Conservation (phyloP, 495 filamentous ascomycete genomes). For the Extremus antarcticus region DNA sequence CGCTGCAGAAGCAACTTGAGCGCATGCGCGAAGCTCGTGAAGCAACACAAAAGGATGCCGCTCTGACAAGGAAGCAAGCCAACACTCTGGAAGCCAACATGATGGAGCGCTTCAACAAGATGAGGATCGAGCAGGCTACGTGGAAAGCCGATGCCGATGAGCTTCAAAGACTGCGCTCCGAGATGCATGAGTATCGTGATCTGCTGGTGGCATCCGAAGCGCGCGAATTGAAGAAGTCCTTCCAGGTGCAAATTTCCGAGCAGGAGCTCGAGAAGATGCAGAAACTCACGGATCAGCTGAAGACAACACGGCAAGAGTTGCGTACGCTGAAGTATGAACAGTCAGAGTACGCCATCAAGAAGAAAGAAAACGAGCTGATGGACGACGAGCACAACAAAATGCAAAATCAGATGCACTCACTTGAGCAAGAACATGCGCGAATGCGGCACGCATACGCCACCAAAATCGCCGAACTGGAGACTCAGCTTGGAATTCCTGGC, state of each 20-base stretch:
- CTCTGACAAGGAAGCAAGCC: slow-evolving; percentile 49
- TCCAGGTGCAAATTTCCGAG: slow-evolving; percentile 48
- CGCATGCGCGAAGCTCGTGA: slow-evolving; percentile 54
- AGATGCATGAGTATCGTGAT: slow-evolving; percentile 40
- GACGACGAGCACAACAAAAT: slow-evolving; percentile 42
- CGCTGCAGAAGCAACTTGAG: slow-evolving; percentile 54
- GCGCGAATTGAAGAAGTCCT: slow-evolving; percentile 45
- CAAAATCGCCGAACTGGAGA: slow-evolving; percentile 36
- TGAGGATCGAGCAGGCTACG: slow-evolving; percentile 58
- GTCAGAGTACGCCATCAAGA: slow-evolving; percentile 40
- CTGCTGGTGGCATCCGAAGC: slow-evolving; percentile 51
- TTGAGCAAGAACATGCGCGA: slow-evolving; percentile 41
- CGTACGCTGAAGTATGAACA: slow-evolving; percentile 48
- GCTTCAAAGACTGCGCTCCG: slow-evolving; percentile 43
- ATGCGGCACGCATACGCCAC: slow-evolving; percentile 35
- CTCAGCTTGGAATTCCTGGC: slow-evolving; percentile 29
- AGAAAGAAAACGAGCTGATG: slow-evolving; percentile 41
- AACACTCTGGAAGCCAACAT: slow-evolving; percentile 64
- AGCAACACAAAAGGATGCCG: slow-evolving; percentile 53
- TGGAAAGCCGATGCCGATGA: slow-evolving; percentile 44
- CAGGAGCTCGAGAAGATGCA: slow-evolving; percentile 49
- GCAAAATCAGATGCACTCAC: slow-evolving; percentile 39
- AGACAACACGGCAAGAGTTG: slow-evolving; percentile 44
- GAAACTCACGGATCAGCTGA: slow-evolving; percentile 44
- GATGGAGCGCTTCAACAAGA: slow-evolving; percentile 43